Evolutionary conservation across 768 basidiomycete genomes (phyloP).

Genomic region (Tylopilus rubrobrunneus): DNA sequence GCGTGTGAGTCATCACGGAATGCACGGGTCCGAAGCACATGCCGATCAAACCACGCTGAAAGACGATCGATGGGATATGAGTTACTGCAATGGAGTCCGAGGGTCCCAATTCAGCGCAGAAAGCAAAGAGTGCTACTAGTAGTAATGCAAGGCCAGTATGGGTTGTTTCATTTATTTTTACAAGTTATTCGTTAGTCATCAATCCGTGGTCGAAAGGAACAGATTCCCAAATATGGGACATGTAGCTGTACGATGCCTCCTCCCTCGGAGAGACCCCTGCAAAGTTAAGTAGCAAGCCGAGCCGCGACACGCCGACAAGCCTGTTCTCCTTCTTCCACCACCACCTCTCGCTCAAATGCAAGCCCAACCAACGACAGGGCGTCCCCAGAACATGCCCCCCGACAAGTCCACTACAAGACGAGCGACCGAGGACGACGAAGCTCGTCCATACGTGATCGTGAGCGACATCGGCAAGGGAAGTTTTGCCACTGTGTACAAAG

Average conservation of each 20-base stretch:
- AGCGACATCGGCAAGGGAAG: slow-evolving; percentile 83
- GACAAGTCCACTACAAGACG: slow-evolving; percentile 27
- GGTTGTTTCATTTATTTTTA: not conserved
- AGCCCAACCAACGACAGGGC: slow-evolving; percentile 19
- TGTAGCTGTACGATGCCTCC: slow-evolving; percentile 18
- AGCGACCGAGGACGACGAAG: slow-evolving; percentile 60
- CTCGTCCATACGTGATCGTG: slow-evolving; percentile 73
- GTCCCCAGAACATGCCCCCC: slow-evolving; percentile 20
- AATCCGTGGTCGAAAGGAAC: slow-evolving; percentile 17
- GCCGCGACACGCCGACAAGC: slow-evolving; percentile 2
- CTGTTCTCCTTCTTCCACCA: slow-evolving; percentile 11
- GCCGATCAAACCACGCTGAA: too few relatives aligned
- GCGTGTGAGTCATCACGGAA: too few relatives aligned
- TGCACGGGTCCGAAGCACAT: too few relatives aligned
- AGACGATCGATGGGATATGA: not conserved
- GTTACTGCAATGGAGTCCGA: not conserved
- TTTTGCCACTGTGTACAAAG: slow-evolving; percentile 95
- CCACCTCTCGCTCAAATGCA: slow-evolving; percentile 16
- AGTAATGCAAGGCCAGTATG: too few relatives aligned
- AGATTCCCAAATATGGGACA: slow-evolving; percentile 25
- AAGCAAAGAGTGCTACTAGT: too few relatives aligned
- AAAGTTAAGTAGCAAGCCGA: slow-evolving; percentile 25
- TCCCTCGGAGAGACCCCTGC: slow-evolving; percentile 19
- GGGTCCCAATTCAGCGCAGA: too few relatives aligned
- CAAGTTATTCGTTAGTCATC: slow-evolving; percentile 16